phyloP scores from a whole-genome alignment of 306 rosid genomes.

The Vachellia collinsii region DNA sequence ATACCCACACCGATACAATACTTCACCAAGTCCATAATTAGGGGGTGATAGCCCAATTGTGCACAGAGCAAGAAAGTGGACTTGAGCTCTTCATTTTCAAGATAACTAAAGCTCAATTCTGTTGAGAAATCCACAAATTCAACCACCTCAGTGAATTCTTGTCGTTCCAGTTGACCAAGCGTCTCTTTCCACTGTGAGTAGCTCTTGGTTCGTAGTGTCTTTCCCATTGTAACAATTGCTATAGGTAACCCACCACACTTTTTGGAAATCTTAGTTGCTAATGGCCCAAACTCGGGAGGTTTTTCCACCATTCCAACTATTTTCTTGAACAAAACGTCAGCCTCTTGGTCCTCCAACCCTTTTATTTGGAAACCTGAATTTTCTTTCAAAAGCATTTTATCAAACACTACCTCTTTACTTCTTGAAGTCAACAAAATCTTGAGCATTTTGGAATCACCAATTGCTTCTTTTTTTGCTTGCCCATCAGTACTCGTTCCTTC shows the following conservation, averaged over 20 bases:
- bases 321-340: neutral
- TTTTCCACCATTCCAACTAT: neutral
- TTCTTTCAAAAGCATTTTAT: constrained; percentile 10
- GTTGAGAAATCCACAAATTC: neutral
- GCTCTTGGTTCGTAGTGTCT: neutral
- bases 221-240: neutral
- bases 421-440: constrained; percentile 29
- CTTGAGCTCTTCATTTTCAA: constrained; percentile 16
- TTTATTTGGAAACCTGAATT: neutral
- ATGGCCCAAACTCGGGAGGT: neutral
- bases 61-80: constrained; percentile 26
- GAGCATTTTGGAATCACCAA: neutral
- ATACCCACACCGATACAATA: constrained; percentile 9
- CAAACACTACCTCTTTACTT: neutral
- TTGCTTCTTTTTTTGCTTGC: too few relatives aligned
- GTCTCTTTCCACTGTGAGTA: neutral
- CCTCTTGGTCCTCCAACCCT: neutral
- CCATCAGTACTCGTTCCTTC: neutral
- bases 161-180: neutral
- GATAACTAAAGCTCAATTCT: constrained; percentile 19
- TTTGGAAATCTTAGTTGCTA: neutral
- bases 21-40: neutral
- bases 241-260: constrained; percentile 18
- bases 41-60: neutral
- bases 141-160: neutral